These are phyloP conservation scores for Stephania cephalantha DNA, from an alignment of 164 flowering plant species.

Conservation along the genomic window DNA sequence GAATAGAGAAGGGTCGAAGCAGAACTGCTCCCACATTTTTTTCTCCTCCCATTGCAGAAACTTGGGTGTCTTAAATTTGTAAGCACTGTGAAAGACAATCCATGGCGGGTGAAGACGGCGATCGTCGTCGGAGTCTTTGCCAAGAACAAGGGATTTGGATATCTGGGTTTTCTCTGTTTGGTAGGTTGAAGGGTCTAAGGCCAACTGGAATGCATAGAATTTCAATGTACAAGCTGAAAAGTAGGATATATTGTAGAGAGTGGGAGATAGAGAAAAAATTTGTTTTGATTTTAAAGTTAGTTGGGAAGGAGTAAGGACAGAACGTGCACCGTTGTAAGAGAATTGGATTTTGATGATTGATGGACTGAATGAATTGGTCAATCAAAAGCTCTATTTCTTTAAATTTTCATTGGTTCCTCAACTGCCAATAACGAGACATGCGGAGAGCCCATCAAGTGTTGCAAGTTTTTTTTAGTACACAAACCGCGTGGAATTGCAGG, in stretches of 20 bases:
- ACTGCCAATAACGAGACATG: background rate
- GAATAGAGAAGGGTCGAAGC: slow-evolving; percentile 19
- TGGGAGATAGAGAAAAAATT: background rate
- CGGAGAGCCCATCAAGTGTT: background rate
- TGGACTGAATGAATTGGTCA: slow-evolving; percentile 2
- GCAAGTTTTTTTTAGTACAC: background rate
- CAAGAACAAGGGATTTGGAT: background rate
- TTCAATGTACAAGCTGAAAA: slow-evolving; percentile 8
- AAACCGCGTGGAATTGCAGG: background rate
- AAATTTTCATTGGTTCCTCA: background rate
- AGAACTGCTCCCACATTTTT: slow-evolving; percentile 10
- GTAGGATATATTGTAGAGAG: background rate
- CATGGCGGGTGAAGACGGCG: background rate
- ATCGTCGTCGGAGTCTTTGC: background rate
- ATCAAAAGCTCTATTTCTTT: background rate
- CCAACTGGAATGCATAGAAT: background rate
- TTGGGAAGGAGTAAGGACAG: slow-evolving; percentile 20
- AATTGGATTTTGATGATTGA: background rate
- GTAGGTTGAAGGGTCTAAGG: background rate
- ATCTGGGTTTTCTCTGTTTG: background rate
- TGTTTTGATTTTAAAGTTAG: slow-evolving; percentile 7
- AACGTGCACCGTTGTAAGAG: slow-evolving; percentile 4
- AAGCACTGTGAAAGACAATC: background rate
- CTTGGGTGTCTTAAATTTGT: background rate
- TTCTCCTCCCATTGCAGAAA: slow-evolving; percentile 28